Base-by-base conservation (phyloP, 1,139 yeast genomes). In the Yamadazyma membranifaciens region DNA sequence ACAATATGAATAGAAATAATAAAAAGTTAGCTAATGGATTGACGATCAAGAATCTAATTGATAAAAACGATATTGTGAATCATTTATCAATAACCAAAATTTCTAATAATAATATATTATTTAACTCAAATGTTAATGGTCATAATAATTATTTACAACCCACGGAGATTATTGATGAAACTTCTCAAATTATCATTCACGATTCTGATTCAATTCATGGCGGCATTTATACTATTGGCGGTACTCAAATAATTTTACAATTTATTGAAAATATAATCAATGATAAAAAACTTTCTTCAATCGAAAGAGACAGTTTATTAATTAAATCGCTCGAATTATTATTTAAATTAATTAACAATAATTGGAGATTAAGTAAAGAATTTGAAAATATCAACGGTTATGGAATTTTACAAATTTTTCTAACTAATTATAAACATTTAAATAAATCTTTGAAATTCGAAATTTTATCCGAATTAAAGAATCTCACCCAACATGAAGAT, bases 371-470 rank as follows among this genome's bases (percentile, higher is more conserved):
- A 31, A 49, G 56, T 38, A 65, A 66, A 42, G 77, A 72, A 42
- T 71, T 72, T 45, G 77, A 71, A 40, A 65, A 63, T 39, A 51
- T 58, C n/a, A 65, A 65, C 48, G 77, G 78, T 1, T 70, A 67
- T 44, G 71, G 69, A 9, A 56, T 69, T 9, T 48, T 72, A 12
- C 56, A 60, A 15, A 55, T 71, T 12, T 46, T 71, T 12, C 45
- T 67, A 13, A 55, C 56, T 2, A 60, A 63, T 31, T 65, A 59
- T 41, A 66, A 57, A 24, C 47, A 47, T 9, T 44, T 37, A 20
- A 64, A 63, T 35, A 50, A 48, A 3, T 29, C 49, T 0, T 50
- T 66, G 28, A 43, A 32, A 1, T 56, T 65, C 27, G 25, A 34
- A 6, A 24, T 38, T 11, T 5, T 25, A 7, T 31, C 41, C 2